Base-by-base conservation (phyloP, 2,329 filamentous ascomycete species). In the Thelonectria rubi region DNA sequence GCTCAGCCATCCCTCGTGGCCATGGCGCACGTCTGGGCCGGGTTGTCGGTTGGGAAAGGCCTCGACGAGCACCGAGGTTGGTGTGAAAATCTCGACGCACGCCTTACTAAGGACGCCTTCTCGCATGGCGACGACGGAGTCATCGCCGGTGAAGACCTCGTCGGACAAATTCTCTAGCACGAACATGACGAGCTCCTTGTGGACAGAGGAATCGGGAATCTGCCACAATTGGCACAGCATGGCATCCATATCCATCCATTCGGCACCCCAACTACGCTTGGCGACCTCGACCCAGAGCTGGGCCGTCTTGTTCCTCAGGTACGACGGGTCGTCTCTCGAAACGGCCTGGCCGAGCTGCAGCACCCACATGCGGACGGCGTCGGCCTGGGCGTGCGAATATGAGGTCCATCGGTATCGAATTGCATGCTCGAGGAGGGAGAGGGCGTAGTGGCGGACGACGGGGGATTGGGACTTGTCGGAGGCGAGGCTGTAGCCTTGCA, bases 171-270 rank as follows among this genome's bases (percentile, higher is more conserved):
- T 94, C 79, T 98, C 95, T 52, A 99, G 84, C 46, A 98, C 87
- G 62, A 90, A 91, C 34, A 99, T 84, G 32, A 97, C 94, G 57
- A 98, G 86, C 74, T 95, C 91, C 77, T 96, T 95, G 75, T 89
- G 86, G 8, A 85, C 85, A 32, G 84, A 78, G 24, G 85, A 85
- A 65, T 87, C 84, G 17, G 83, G 82, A 15, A 84, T 76, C 75
- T 93, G 89, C 95, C 95, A 99, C 18, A 98, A 83, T 71, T 88
- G 86, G 46, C 94, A 86, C 57, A 99, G 84, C 73, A 91, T 84
- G 65, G 88, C 80, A 75, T 99, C 96, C 94, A 99, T 97, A 73
- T 96, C 89, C 81, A 91, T 88, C 95, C 96, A 99, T 64, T 95
- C 91, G 32, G 87, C 84, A n/a, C 86, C 92, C 95, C 95, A 99